Evolutionary conservation across 73 alveolate species (phyloP), one percentile per base, ranked within the genome.

Genomic region (Tetrahymena malaccensis): DNA sequence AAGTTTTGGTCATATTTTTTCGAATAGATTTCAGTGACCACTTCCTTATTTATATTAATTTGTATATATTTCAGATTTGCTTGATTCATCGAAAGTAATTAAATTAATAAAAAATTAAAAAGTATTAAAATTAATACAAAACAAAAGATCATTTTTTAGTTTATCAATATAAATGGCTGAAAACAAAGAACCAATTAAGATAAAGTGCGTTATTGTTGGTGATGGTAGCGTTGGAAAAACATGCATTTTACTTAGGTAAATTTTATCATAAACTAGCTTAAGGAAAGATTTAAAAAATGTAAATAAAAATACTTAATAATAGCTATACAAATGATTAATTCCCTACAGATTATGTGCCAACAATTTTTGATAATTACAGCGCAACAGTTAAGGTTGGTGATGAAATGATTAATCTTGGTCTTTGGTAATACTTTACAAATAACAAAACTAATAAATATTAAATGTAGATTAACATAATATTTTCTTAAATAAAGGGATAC

Each of bases 171-270:
- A 22, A 94, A 94, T 94, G 96, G 43, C 85, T 43, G 70, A 55
- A 85, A 40, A 43, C 4, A 15, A 94, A 27, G 97, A 95, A 93
- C 95, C 97, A 25, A 19, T 35, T 34, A 85, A 43, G 33, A 96
- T 97, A 31, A 96, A 96, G 93, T 96, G 97, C 35, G 96, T 97
- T 37, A 93, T 96, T 55, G 98, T 97, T 37, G 99, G 99, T 43
- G 99, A 97, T 97, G 96, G 98, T 38, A 94, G 98, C 70, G 99
- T 97, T 43, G 98, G 98, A 34, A 97, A 97, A 44, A 96, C 98
- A 31, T 97, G 98, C 93, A 95, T 97, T 84, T 83, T 97, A n/a
- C 94, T 97, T 19, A 94, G 98, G 97, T 95, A 85, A 33, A 40
- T 27, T n/a, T 43, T 27, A 40, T 38, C 43, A 17, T 11, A 34